Conservation (phyloP, 495 filamentous ascomycete genomes). For the Trypethelium eluteriae region DNA sequence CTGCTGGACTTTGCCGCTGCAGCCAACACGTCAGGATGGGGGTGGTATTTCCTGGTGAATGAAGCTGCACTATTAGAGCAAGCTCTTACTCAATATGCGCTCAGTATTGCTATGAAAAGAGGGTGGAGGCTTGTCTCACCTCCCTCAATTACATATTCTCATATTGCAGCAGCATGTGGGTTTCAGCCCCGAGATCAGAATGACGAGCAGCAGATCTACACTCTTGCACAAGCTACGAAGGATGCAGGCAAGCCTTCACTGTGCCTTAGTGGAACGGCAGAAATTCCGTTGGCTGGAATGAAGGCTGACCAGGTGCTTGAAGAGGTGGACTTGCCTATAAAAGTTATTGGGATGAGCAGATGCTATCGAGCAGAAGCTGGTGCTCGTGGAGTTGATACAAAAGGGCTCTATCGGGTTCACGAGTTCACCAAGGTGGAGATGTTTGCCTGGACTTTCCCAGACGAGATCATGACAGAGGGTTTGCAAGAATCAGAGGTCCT, state of each 20-base stretch:
- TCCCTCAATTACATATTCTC: constrained; percentile 83
- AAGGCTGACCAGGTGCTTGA: constrained; percentile 64
- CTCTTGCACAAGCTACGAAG: constrained; percentile 52
- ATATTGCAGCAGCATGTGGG: constrained; percentile 82
- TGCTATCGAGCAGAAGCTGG: constrained; percentile 95
- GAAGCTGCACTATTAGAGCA: constrained; percentile 88
- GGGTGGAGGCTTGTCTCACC: constrained; percentile 74
- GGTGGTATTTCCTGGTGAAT: constrained; percentile 90
- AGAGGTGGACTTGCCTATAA: constrained; percentile 58
- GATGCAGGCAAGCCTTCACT: constrained; percentile 58
- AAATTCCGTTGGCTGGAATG: constrained; percentile 91
- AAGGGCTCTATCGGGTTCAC: constrained; percentile 95
- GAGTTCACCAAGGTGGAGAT: constrained; percentile 98
- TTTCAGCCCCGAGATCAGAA: constrained; percentile 88
- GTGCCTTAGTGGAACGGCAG: constrained; percentile 76
- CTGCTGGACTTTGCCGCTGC: constrained; percentile 80
- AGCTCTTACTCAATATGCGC: constrained; percentile 79
- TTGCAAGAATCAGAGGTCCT: neutral
- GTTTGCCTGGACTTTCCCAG: constrained; percentile 72
- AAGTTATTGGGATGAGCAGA: constrained; percentile 71
- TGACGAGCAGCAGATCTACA: constrained; percentile 86
- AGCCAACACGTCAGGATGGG: constrained; percentile 77
- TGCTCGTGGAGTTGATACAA: constrained; percentile 76
- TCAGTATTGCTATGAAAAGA: constrained; percentile 56
- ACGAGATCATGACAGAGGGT: constrained; percentile 17